Base-by-base conservation (phyloP, 805 yeast genomes). In the Komagataella mondaviorum region DNA sequence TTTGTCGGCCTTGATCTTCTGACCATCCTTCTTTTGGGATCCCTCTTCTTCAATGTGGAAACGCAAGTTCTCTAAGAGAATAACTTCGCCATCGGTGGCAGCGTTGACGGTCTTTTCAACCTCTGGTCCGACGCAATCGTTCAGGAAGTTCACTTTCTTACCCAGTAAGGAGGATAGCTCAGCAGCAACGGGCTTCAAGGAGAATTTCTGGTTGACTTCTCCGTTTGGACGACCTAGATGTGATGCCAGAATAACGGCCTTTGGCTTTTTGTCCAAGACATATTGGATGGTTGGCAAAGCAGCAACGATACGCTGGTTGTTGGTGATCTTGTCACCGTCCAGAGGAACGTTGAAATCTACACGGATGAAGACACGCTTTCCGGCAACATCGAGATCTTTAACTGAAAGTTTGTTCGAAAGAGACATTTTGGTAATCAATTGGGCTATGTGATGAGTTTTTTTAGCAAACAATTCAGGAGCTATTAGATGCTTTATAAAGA, bases 171-270 rank as follows among this genome's bases (percentile, higher is more conserved):
- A 75, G 67, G 81, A 76, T 69, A 93, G 82, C 77, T 93, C 99
- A 54, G 76, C 79, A 57, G 96, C 90, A 63, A 93, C 95, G 59
- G 99, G 99, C 66, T 83, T 83, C 65, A 93, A 77, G 49, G 97
- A 89, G 81, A 79, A 91, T 75, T 93, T 93, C 50, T 76, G 84
- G 64, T 73, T 80, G 56, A 68, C 77, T 74, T 88, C 89, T 69
- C 99, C 99, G 70, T 93, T 93, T 72, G 99, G 99, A 78, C 99
- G 89, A 67, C 99, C 99, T 70, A 93, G 80, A 71, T 93, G 99
- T 55, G 98, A 90, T 59, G 97, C 98, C 62, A 93, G 80, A 60
- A 93, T 76, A 59, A 93, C 83, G 59, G 81, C 88, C 78, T 85
- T 88, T 67, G 99, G 96, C 65, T 85, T 80, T 60, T 91, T 84